Evolutionary conservation across 2,329 filamentous ascomycete genomes (phyloP).

Genomic region (Pyrenophora graminea): DNA sequence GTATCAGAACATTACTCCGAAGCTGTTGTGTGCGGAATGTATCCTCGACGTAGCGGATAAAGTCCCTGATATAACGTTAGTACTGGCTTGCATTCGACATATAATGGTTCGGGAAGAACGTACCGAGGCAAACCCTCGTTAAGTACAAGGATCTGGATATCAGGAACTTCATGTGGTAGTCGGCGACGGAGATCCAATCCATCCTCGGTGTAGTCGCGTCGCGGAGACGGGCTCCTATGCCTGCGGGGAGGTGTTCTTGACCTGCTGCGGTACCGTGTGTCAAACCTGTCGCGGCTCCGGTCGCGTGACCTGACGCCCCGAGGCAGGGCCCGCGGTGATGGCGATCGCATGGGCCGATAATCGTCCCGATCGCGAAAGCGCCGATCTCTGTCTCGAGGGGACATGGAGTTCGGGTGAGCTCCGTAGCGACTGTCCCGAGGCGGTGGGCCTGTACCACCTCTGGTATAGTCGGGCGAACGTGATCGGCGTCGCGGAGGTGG

Average conservation of each 20-base stretch:
- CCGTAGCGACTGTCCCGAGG: conserved; percentile 52
- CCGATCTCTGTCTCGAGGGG: conserved; percentile 55
- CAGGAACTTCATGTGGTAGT: conserved; percentile 75
- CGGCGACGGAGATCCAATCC: conserved; percentile 74
- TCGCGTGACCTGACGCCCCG: conserved; percentile 45
- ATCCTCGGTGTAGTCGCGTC: conserved; percentile 57
- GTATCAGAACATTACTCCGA: conserved; percentile 76
- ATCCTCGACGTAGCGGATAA: conserved; percentile 80
- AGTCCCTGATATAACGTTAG: conserved; percentile 58
- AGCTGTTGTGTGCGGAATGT: conserved; percentile 74
- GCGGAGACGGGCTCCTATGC: conserved; percentile 71
- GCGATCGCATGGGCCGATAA: conserved; percentile 56
- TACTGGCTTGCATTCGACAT: neutral
- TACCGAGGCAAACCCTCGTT: conserved; percentile 63
- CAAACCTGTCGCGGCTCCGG: conserved; percentile 55
- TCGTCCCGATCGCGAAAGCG: conserved; percentile 63
- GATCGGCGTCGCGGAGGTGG: conserved; percentile 57
- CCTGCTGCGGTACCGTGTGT: conserved; percentile 58
- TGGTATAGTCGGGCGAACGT: conserved; percentile 65
- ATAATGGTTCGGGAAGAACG: conserved; percentile 8
- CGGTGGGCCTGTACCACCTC: conserved; percentile 51
- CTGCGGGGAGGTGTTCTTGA: conserved; percentile 70
- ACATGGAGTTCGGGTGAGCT: conserved; percentile 40
- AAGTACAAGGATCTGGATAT: conserved; percentile 84
- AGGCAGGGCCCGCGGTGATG: conserved; percentile 49